Conservation (phyloP, 2,329 filamentous ascomycete genomes). For the Parafenestella ontariensis region DNA sequence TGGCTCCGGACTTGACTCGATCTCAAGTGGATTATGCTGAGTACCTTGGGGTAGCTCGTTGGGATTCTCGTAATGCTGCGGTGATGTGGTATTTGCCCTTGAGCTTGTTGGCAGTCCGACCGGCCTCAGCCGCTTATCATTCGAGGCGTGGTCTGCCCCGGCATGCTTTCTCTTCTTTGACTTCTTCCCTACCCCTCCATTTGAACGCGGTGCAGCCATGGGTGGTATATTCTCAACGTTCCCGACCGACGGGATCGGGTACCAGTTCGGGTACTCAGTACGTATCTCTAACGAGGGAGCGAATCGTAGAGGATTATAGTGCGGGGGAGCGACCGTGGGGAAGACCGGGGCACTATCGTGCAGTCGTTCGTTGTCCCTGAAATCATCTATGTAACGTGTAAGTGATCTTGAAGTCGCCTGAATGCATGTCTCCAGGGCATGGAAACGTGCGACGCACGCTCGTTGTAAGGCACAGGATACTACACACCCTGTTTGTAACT, state of each 20-base stretch:
- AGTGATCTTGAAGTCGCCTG: background rate
- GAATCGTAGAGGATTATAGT: background rate
- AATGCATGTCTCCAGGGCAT: background rate
- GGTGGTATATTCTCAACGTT: slow-evolving; percentile 4
- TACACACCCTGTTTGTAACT: background rate
- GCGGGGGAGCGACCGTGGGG: background rate
- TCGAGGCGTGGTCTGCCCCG: background rate
- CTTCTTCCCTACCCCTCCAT: background rate
- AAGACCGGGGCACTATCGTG: background rate
- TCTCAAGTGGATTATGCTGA: slow-evolving; percentile 18
- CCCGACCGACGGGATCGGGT: background rate
- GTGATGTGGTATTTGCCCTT: background rate
- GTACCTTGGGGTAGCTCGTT: slow-evolving; percentile 8
- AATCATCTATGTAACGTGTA: background rate
- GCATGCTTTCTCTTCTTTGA: slow-evolving; percentile 17
- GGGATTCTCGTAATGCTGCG: background rate
- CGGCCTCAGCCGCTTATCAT: slow-evolving; percentile 1
- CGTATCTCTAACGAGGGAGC: background rate
- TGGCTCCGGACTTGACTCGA: slow-evolving; percentile 21
- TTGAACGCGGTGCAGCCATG: background rate
- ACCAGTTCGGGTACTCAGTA: background rate
- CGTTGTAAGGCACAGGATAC: background rate
- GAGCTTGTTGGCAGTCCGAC: background rate
- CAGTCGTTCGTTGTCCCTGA: background rate
- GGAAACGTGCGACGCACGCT: background rate